Evolutionary conservation across 139 green algal genomes (phyloP).

Genomic region (Tetradesmus obliquus): DNA sequence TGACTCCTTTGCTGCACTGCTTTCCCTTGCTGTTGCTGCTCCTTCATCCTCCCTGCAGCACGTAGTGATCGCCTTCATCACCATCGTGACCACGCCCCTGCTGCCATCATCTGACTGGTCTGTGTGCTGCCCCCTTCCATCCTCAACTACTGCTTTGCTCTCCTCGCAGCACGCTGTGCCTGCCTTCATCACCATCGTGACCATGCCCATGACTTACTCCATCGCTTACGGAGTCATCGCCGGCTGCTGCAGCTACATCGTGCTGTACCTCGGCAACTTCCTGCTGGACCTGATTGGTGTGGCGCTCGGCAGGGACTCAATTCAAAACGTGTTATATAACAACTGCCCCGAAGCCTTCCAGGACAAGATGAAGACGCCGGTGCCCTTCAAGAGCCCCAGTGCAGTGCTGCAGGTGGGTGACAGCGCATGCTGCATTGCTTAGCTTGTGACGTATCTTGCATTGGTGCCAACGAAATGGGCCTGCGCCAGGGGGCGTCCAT

Average conservation of each 20-base stretch:
- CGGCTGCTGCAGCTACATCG: slow-evolving; percentile 64
- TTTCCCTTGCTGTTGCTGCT: too few species aligned
- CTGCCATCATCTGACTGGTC: too few species aligned
- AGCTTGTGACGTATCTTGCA: too few species aligned
- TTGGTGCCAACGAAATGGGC: too few species aligned
- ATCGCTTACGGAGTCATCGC: slow-evolving; percentile 75
- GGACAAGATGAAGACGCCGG: slow-evolving; percentile 24
- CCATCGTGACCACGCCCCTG: slow-evolving; percentile 83
- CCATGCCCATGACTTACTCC: slow-evolving; percentile 84
- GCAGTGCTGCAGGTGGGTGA: slow-evolving; percentile 18
- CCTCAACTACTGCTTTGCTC: background rate
- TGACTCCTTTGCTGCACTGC: too few species aligned
- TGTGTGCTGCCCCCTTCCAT: too few species aligned
- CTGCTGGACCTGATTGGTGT: slow-evolving; percentile 25
- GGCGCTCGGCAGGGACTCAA: background rate
- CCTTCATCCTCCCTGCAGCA: background rate
- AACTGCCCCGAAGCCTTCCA: background rate
- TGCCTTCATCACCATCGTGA: slow-evolving; percentile 84
- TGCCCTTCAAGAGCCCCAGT: slow-evolving; percentile 33
- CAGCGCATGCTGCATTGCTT: background rate
- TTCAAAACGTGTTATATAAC: slow-evolving; percentile 13
- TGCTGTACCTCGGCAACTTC: slow-evolving; percentile 62
- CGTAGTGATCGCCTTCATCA: slow-evolving; percentile 83
- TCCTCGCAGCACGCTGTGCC: slow-evolving; percentile 64
- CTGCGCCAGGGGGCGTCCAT: too few species aligned